Evolutionary conservation across 2,329 filamentous ascomycete genomes (phyloP).

Genomic region (Cordyceps militaris): DNA sequence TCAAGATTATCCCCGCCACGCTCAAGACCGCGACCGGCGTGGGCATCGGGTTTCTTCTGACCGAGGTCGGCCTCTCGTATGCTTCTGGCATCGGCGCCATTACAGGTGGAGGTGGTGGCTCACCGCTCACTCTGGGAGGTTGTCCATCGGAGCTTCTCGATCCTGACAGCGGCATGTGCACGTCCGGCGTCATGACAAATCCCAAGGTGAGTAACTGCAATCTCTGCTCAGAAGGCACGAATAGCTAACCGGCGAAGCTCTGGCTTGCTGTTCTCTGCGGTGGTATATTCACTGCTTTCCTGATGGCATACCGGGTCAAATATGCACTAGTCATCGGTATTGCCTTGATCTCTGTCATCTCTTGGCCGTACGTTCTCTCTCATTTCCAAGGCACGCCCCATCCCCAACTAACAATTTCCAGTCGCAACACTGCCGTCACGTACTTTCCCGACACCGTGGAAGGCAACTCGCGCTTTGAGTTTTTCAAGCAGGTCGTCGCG

Average conservation of each 20-base stretch:
- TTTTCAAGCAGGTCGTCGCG: constrained; percentile 65
- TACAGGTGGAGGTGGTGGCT: constrained; percentile 56
- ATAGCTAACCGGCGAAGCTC: constrained; percentile 40
- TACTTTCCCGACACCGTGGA: constrained; percentile 62
- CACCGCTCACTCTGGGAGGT: constrained; percentile 70
- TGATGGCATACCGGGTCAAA: constrained; percentile 74
- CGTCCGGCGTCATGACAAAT: constrained; percentile 63
- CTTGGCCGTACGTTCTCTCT: constrained; percentile 55
- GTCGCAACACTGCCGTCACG: constrained; percentile 60
- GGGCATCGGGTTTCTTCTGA: constrained; percentile 58
- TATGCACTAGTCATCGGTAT: constrained; percentile 70
- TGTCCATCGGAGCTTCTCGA: constrained; percentile 54
- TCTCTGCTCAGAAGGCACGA: background rate
- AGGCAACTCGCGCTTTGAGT: constrained; percentile 60
- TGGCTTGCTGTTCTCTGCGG: constrained; percentile 83
- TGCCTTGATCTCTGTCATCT: constrained; percentile 62
- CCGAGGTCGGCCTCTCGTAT: constrained; percentile 63
- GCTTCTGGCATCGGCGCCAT: constrained; percentile 76
- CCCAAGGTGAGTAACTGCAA: constrained; percentile 47
- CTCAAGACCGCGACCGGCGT: constrained; percentile 61
- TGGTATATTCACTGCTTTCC: constrained; percentile 68
- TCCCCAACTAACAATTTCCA: constrained; percentile 22
- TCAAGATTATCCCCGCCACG: constrained; percentile 56
- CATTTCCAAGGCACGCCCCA: background rate
- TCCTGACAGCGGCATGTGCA: constrained; percentile 40